These are phyloP conservation scores for Mucor indicus DNA, from an alignment of 371 early-diverging fungal species.

Conservation along the genomic window DNA sequence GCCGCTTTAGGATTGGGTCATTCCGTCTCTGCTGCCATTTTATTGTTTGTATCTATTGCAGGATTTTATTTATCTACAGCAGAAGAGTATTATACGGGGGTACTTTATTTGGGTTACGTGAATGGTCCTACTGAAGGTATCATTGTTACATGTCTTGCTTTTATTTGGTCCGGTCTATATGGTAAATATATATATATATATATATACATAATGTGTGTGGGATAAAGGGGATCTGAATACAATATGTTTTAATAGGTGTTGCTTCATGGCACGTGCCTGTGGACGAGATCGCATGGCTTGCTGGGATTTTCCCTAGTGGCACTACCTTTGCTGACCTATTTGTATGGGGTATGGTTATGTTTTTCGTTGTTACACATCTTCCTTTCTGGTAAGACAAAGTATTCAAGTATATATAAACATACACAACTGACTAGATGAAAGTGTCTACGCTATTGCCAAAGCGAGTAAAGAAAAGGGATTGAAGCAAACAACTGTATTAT, in stretches of 20 bases:
- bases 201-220: no score
- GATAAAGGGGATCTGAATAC: no score
- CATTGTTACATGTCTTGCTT: conserved; percentile 67
- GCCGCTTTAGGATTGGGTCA: conserved; percentile 84
- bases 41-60: conserved; percentile 68
- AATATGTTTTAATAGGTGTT: conserved; percentile 32
- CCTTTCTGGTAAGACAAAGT: conserved; percentile 35
- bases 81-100: conserved; percentile 96
- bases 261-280: conserved; percentile 39
- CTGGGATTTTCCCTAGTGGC: conserved; percentile 22
- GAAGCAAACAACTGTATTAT: conserved; percentile 10
- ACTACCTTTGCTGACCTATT: conserved; percentile 37
- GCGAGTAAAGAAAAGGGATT: conserved; percentile 28
- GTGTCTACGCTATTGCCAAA: conserved; percentile 26
- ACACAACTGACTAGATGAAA: not conserved
- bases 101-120: conserved; percentile 88
- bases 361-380: conserved; percentile 36
- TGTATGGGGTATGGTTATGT: conserved; percentile 31
- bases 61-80: conserved; percentile 93
- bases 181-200: conserved; percentile 25
- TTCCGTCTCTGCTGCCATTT: conserved; percentile 60
- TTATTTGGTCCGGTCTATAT: conserved; percentile 67
- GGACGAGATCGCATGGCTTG: conserved; percentile 16
- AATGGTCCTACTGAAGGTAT: conserved; percentile 98
- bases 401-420: not conserved